A percentile compares a stretch with the other conserved stretches of the same genome.
Conservation (phyloP, 2,329 filamentous ascomycete species). For the Fusarium sp. region DNA sequence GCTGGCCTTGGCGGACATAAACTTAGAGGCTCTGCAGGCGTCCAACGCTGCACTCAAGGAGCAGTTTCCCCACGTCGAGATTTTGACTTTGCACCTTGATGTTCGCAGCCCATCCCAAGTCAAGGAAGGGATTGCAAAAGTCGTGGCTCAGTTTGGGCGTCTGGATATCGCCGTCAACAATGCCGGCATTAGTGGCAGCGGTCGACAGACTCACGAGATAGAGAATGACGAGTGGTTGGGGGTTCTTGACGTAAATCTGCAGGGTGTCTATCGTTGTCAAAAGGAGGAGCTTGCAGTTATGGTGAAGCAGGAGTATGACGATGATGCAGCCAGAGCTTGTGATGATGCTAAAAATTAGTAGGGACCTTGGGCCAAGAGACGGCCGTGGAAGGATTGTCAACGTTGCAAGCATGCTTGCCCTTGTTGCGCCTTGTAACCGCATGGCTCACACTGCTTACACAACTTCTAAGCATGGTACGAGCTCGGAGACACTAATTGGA, state of each 20-base stretch:
- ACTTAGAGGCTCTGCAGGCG: slow-evolving; percentile 46
- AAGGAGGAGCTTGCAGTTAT: slow-evolving; percentile 63
- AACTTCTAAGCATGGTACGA: slow-evolving; percentile 62
- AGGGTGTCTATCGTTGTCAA: slow-evolving; percentile 69
- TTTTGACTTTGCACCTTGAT: slow-evolving; percentile 57
- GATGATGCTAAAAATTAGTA: slow-evolving; percentile 16
- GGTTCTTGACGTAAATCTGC: slow-evolving; percentile 64
- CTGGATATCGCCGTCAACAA: slow-evolving; percentile 68
- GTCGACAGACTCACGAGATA: slow-evolving; percentile 58
- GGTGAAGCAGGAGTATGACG: slow-evolving; percentile 59
- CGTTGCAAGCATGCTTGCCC: slow-evolving; percentile 63
- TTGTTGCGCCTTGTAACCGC: slow-evolving; percentile 53
- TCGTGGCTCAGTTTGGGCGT: slow-evolving; percentile 60
- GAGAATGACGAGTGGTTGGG: slow-evolving; percentile 60
- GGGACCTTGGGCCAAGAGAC: slow-evolving; percentile 50
- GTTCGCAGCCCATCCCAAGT: slow-evolving; percentile 58
- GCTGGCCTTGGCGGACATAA: slow-evolving; percentile 61
- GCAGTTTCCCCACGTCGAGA: slow-evolving; percentile 53
- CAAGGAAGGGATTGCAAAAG: slow-evolving; percentile 54
- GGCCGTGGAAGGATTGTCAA: slow-evolving; percentile 67
- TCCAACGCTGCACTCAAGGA: slow-evolving; percentile 50
- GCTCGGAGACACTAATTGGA: neutral
- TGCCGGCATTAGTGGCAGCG: slow-evolving; percentile 61
- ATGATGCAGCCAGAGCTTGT: neutral
- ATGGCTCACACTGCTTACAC: slow-evolving; percentile 60